Conservation (phyloP, 1,139 yeast species). For the Sugiyamaella grinbergsii region DNA sequence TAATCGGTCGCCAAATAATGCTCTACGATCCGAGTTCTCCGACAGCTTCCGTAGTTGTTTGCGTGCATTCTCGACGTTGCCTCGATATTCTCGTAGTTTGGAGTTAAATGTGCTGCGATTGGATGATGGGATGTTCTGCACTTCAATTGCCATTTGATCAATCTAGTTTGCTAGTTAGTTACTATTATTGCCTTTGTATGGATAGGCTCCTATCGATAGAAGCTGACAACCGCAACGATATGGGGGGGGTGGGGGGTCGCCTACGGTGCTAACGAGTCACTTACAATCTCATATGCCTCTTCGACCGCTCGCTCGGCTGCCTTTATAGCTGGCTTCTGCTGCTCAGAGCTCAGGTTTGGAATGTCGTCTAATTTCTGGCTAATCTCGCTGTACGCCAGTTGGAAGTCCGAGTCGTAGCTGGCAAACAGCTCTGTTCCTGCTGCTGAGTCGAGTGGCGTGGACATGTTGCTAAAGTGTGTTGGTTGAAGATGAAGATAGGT, state of each 20-base stretch:
- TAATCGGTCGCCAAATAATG: constrained; percentile 63
- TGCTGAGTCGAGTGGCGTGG: constrained; percentile 18
- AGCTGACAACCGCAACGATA: too few relatives aligned
- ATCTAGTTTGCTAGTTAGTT: constrained; percentile 38
- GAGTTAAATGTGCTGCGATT: constrained; percentile 69
- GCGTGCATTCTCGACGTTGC: constrained; percentile 62
- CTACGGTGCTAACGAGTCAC: constrained; percentile 27
- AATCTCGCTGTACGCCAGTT: constrained; percentile 70
- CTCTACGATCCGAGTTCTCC: constrained; percentile 63
- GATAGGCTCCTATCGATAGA: background rate
- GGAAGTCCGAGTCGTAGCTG: constrained; percentile 74
- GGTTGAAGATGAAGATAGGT: too few relatives aligned
- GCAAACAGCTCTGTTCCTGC: constrained; percentile 54
- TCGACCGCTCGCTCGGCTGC: constrained; percentile 70
- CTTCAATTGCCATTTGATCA: constrained; percentile 80
- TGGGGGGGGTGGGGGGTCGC: too few relatives aligned
- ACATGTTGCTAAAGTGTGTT: background rate
- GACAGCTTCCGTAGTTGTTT: constrained; percentile 45
- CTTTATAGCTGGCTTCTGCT: constrained; percentile 38
- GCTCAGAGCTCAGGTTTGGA: constrained; percentile 50
- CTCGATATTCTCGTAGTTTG: constrained; percentile 66
- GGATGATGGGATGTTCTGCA: constrained; percentile 74
- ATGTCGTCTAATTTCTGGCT: constrained; percentile 63
- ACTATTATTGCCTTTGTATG: background rate
- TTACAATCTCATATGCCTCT: constrained; percentile 69